These are phyloP conservation scores for Oryza punctata DNA, from an alignment of 176 grass and related monocot genomes.

Conservation along the genomic window DNA sequence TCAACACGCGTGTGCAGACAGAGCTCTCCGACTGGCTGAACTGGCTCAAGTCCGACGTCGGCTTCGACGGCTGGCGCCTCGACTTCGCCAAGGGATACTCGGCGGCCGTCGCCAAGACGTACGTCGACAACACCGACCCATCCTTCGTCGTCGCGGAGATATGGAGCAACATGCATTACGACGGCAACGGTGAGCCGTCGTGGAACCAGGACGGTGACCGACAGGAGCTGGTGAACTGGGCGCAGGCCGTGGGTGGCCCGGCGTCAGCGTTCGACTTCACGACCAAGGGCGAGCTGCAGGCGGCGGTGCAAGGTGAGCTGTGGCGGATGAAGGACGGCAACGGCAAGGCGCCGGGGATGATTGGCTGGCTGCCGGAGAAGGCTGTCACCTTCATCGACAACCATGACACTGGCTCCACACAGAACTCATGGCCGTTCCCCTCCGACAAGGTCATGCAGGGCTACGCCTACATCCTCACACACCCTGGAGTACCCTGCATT, in stretches of 20 bases:
- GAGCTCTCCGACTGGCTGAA: constrained; percentile 94
- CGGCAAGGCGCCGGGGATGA: constrained; percentile 71
- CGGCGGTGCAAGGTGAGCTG: constrained; percentile 70
- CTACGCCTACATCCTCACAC: constrained; percentile 84
- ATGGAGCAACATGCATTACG: constrained; percentile 72
- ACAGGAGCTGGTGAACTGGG: constrained; percentile 78
- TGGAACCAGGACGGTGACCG: constrained; percentile 62
- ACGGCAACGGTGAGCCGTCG: constrained; percentile 58
- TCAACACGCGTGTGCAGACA: constrained; percentile 66
- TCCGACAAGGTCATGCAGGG: constrained; percentile 79
- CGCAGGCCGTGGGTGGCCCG: constrained; percentile 48
- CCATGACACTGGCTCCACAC: constrained; percentile 83
- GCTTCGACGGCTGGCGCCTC: constrained; percentile 80
- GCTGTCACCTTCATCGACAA: constrained; percentile 89
- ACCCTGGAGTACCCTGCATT: constrained; percentile 78
- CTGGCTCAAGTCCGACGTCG: constrained; percentile 75
- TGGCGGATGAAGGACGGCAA: constrained; percentile 69
- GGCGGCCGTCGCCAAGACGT: constrained; percentile 52
- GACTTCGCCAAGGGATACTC: constrained; percentile 88
- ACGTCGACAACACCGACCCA: constrained; percentile 56
- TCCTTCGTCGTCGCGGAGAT: constrained; percentile 77
- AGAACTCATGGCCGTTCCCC: constrained; percentile 75
- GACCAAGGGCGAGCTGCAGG: constrained; percentile 78
- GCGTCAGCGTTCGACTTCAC: constrained; percentile 85
- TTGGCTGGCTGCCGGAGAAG: constrained; percentile 78